Evolutionary conservation across 495 filamentous ascomycete genomes (phyloP).

Genomic region (Entonaema liquescens): DNA sequence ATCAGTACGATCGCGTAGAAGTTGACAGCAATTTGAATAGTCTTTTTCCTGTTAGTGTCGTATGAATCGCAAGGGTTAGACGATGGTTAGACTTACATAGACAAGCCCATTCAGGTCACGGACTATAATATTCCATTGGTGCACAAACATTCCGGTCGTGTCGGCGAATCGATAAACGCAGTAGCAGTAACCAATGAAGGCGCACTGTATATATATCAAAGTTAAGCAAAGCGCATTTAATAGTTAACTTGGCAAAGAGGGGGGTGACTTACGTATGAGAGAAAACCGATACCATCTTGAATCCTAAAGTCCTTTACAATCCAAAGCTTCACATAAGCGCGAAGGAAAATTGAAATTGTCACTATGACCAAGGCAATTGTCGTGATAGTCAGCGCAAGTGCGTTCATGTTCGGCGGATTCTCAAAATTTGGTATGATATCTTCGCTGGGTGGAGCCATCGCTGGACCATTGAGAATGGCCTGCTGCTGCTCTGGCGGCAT

Average conservation of each 20-base stretch:
- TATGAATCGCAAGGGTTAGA: background rate
- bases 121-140: no score
- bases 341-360: conserved; percentile 11
- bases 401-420: conserved; percentile 38
- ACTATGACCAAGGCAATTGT: conserved; percentile 18
- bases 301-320: conserved; percentile 15
- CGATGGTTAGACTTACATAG: no score
- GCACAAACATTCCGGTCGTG: no score
- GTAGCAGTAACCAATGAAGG: no score
- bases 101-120: no score
- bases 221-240: no score
- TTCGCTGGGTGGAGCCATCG: conserved; percentile 30
- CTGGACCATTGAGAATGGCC: conserved; percentile 24
- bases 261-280: no score
- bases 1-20: conserved; percentile 35
- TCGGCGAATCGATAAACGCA: no score
- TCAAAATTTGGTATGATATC: conserved; percentile 25
- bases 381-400: conserved; percentile 11
- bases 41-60: conserved; percentile 5
- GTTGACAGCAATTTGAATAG: conserved; percentile 23
- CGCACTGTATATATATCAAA: no score
- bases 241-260: no score
- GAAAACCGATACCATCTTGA: background rate
- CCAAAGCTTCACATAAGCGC: conserved; percentile 10
- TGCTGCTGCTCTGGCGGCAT: conserved; percentile 13